Evolutionary conservation across 2,329 filamentous ascomycete genomes (phyloP).

Genomic region (Penicillium janthinellum): DNA sequence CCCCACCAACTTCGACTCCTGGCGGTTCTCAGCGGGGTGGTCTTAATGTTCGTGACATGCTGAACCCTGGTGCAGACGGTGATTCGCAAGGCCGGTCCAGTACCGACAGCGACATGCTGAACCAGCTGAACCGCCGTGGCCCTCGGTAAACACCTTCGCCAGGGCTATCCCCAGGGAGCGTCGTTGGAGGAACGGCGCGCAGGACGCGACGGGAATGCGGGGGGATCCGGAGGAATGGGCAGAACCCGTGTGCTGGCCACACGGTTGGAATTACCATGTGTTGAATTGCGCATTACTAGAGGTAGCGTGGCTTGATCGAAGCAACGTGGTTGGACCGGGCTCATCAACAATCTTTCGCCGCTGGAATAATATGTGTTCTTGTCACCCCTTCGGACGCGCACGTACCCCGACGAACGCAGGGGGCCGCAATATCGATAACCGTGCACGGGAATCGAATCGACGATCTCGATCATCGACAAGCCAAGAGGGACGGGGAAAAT

Average conservation of each 20-base stretch:
- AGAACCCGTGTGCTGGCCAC: conserved; percentile 29
- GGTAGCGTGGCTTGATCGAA: conserved; percentile 17
- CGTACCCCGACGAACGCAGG: background rate
- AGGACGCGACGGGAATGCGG: conserved; percentile 15
- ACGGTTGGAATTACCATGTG: conserved; percentile 25
- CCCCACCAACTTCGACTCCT: conserved; percentile 43
- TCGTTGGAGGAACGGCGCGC: background rate
- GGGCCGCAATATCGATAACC: background rate
- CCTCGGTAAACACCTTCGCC: conserved; percentile 20
- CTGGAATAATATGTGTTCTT: conserved; percentile 6
- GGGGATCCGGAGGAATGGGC: conserved; percentile 14
- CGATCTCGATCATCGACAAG: background rate
- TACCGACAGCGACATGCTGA: conserved; percentile 55
- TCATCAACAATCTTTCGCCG: conserved; percentile 1
- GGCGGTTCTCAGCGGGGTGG: conserved; percentile 41
- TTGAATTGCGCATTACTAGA: conserved; percentile 13
- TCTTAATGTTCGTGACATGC: conserved; percentile 52
- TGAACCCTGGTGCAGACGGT: conserved; percentile 39
- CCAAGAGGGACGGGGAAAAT: too few species aligned
- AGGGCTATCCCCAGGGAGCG: background rate
- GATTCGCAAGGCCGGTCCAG: conserved; percentile 46
- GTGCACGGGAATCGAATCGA: background rate
- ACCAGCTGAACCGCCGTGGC: conserved; percentile 47
- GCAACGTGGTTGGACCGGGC: conserved; percentile 9
- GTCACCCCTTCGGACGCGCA: background rate